Evolutionary conservation across 345 rosid genomes (phyloP).

Genomic region (Acer campestre): DNA sequence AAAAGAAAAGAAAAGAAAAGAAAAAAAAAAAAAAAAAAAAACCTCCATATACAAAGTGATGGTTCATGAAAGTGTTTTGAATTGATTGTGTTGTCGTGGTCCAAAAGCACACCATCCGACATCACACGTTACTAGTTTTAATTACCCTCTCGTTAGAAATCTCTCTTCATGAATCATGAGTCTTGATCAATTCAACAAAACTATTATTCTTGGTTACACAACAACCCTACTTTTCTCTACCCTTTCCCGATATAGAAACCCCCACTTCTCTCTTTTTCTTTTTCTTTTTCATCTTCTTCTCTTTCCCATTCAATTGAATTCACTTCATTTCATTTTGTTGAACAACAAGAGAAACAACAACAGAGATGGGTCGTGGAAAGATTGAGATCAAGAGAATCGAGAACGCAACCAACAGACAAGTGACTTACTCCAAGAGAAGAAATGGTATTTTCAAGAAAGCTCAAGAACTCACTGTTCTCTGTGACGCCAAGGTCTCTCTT

Average conservation of each 20-base stretch:
- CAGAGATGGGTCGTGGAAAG: slow-evolving; percentile 66
- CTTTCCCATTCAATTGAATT: slow-evolving; percentile 4
- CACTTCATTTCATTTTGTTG: slow-evolving; percentile 1
- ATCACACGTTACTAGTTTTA: slow-evolving; percentile 12
- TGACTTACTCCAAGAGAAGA: slow-evolving; percentile 64
- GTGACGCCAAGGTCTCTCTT: slow-evolving; percentile 69
- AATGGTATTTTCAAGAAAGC: slow-evolving; percentile 71
- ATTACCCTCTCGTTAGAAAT: neutral
- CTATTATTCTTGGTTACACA: slow-evolving; percentile 29
- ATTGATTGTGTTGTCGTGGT: neutral
- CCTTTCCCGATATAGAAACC: slow-evolving; percentile 27
- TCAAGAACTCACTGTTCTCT: slow-evolving; percentile 62
- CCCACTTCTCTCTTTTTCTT: neutral
- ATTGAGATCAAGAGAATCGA: slow-evolving; percentile 66
- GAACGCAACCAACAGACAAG: slow-evolving; percentile 62
- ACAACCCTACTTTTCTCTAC: slow-evolving; percentile 32
- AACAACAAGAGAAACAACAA: neutral
- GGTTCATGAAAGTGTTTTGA: neutral
- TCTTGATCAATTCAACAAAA: neutral
- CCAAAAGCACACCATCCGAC: neutral
- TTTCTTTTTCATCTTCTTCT: neutral
- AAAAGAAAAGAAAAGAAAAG: neutral
- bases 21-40: neutral
- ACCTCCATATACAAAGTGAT: neutral
- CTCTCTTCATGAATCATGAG: neutral